A percentile compares a stretch with the other conserved stretches of the same genome.
Evolutionary conservation across 768 basidiomycete species (phyloP).

Genomic region (Baorangia bicolor): DNA sequence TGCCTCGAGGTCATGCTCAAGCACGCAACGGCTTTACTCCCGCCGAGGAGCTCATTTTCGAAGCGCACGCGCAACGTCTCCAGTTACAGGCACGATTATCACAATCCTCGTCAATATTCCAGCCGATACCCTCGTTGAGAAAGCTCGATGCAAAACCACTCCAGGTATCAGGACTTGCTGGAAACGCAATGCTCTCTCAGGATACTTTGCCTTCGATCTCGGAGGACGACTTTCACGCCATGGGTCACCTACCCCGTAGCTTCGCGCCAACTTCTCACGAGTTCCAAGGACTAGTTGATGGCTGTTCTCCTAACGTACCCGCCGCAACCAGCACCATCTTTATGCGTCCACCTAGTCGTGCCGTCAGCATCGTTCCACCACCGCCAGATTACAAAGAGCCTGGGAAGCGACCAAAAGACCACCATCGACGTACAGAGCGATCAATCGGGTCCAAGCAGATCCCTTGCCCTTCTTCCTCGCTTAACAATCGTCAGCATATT

Average conservation of each 20-base stretch:
- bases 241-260: conserved; percentile 9
- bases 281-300: not conserved
- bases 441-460: conserved; percentile 2
- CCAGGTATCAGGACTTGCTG: not conserved
- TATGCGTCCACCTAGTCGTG: conserved; percentile 28
- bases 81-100: conserved; percentile 16
- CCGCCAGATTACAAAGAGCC: conserved; percentile 22
- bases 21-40: conserved; percentile 61
- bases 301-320: not conserved
- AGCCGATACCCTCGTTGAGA: conserved; percentile 6
- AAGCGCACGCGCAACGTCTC: conserved; percentile 41
- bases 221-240: conserved; percentile 38
- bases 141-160: conserved; percentile 6
- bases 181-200: conserved; percentile 11
- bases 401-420: conserved; percentile 13
- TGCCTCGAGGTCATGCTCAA: conserved; percentile 32
- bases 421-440: conserved; percentile 9
- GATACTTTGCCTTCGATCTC: conserved; percentile 31
- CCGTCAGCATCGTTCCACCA: conserved; percentile 31
- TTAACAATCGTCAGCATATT: conserved; percentile 8
- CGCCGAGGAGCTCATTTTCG: conserved; percentile 67
- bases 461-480: not conserved
- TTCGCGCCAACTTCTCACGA: conserved; percentile 2
- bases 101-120: conserved; percentile 7
- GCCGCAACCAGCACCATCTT: conserved; percentile 2